phyloP scores from a whole-genome alignment of 1,139 yeast species.

The Arxiozyma bovina region DNA sequence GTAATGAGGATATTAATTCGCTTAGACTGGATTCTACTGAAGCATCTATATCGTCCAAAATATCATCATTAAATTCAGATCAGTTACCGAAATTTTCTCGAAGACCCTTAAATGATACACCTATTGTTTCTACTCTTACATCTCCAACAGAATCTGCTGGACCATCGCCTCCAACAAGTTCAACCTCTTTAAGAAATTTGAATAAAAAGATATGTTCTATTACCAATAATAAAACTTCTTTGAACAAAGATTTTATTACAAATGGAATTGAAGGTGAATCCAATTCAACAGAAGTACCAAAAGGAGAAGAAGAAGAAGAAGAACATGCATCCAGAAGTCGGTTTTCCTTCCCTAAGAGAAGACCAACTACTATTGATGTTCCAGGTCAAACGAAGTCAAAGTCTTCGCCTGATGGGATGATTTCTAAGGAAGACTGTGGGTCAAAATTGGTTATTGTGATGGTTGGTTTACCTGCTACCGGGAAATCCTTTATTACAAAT shows the following conservation, averaged over 20 bases:
- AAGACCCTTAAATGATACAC: constrained; percentile 66
- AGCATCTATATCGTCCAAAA: neutral
- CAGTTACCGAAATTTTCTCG: constrained; percentile 50
- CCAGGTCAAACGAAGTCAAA: constrained; percentile 88
- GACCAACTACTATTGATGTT: constrained; percentile 77
- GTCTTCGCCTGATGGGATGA: constrained; percentile 73
- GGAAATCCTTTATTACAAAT: constrained; percentile 86
- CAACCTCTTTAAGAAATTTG: constrained; percentile 9
- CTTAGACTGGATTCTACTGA: neutral
- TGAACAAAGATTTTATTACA: neutral
- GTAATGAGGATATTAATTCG: neutral
- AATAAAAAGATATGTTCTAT: neutral
- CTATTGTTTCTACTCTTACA: constrained; percentile 44
- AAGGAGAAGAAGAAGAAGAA: neutral
- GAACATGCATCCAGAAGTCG: constrained; percentile 1
- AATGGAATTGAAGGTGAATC: neutral
- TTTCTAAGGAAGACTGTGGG: constrained; percentile 61
- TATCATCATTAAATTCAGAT: neutral
- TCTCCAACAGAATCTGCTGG: constrained; percentile 40
- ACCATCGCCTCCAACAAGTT: constrained; percentile 25
- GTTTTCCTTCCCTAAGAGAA: constrained; percentile 27
- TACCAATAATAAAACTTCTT: neutral
- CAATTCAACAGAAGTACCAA: neutral
- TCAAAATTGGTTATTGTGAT: constrained; percentile 83
- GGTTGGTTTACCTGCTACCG: constrained; percentile 93